Base-by-base conservation (phyloP, 2,329 filamentous ascomycete species). In the Acrodontium crateriforme region DNA sequence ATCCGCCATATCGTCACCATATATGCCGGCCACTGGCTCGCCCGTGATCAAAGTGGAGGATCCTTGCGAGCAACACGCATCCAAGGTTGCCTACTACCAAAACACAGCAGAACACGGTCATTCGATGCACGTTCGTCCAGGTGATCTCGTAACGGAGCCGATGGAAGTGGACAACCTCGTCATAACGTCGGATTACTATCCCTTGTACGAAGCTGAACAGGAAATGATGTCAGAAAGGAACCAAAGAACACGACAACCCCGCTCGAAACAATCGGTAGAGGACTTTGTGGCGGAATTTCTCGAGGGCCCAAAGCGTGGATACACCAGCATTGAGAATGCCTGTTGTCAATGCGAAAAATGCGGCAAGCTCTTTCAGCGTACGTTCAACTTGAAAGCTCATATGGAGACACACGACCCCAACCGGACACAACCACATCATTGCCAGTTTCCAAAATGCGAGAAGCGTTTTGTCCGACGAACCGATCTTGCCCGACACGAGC, bases 371-470 rank as follows among this genome's bases (percentile, higher is more conserved):
- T 92, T 92, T 50, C 81, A 80, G 39, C 66, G 84, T 36, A 77
- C 72, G 44, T 91, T 87, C 59, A 92, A 92, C 55, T 82, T 76
- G 58, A 84, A 80, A 46, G 78, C 82, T 16, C 84, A 92, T 51
- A 68, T 85, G 65, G 77, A 85, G 46, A 85, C 75, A 1, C 84
- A 93, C 47, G 74, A 89, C 46, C 73, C 80, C 9, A 67, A 70
- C 34, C 67, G 78, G 31, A 70, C 71, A 43, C 80, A 79, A 44
- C 73, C 75, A 0, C 78, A 82, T 45, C 63, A 65, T 2, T 92
- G 84, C 53, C 59, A 59, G 2, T 58, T 72, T 16, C 53, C 63
- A 2, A 67, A 65, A 28, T 93, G 84, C 55, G 65, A 58, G 40
- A 82, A 78, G 56, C 70, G 71, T 28, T 92, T 92, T 53, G 79